Base-by-base conservation (phyloP, 2,329 filamentous ascomycete species). In the Nemania sp. region DNA sequence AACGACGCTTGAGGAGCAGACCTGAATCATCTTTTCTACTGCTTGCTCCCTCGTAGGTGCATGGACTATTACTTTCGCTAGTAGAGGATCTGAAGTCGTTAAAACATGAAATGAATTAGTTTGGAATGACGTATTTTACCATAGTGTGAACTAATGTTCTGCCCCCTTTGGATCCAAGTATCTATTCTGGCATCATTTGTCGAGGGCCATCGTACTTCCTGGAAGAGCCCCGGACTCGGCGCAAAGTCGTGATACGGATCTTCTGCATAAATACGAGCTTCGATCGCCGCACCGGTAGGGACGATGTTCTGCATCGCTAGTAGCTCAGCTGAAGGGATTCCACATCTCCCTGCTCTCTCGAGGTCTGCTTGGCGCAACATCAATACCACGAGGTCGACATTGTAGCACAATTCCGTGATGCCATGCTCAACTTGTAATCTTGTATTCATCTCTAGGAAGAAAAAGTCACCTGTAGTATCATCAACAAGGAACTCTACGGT, bases 391-490 rank as follows among this genome's bases (percentile, higher is more conserved):
- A 69, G n/a, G 45, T 69, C 67, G 5, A 69, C 32, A 13, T 45
- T 45, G 13, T 59, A 52, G 24, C 52, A 54, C 15, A 54, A n/a
- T 77, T 94, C 92, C 0, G 92, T 94, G 8, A 93, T 90, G 0
- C 91, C 90, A 71, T 94, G 92, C 76, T 94, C 92, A 29, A 94
- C 92, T 73, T 94, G 92, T 2, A 93, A 79, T 7, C 92, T 83
- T 0, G 92, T 71, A 82, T 87, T 84, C 77, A 86, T 84, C 64
- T 85, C 84, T 11, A 85, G 75, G 65, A 85, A 86, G 71, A 82
- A 92, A 76, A 90, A 91, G 4, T 87, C 82, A 0, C 84, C 86
- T 0, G 85, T 85, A 58, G 85, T 80, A 65, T 90, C 88, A 67
- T 92, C 89, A 0, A 91, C 87, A 1, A 92, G 82, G 68, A 87